Conservation (phyloP, 371 early-diverging fungal species). For the Mortierella sp. region DNA sequence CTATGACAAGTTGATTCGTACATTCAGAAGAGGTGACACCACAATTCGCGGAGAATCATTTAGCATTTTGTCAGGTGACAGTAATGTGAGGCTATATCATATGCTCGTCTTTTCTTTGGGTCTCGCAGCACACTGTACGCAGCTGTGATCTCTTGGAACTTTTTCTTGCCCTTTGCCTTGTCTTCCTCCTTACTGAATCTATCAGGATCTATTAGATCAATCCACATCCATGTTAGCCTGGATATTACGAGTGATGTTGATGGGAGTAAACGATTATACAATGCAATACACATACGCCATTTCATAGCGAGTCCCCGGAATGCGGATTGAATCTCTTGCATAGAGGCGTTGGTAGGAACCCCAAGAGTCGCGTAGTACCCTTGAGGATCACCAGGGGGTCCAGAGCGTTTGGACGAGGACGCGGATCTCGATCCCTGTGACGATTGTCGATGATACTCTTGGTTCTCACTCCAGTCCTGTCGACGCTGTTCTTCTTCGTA, state of each 20-base stretch:
- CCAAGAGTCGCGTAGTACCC: conserved; percentile 64
- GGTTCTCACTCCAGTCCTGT: conserved; percentile 62
- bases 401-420: conserved; percentile 16
- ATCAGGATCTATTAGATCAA: conserved; percentile 73
- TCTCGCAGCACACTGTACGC: conserved; percentile 71
- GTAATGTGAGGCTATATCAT: too few relatives aligned
- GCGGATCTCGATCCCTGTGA: conserved; percentile 32
- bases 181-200: conserved; percentile 62
- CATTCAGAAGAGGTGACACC: too few relatives aligned
- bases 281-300: conserved; percentile 53
- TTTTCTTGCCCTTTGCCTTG: conserved; percentile 62
- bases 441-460: conserved; percentile 43
- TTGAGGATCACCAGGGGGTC: conserved; percentile 55
- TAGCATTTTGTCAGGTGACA: too few relatives aligned
- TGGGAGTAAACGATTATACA: too few relatives aligned
- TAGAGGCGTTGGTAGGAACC: conserved; percentile 56
- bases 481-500: conserved; percentile 66
- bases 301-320: conserved; percentile 64
- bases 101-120: conserved; percentile 33
- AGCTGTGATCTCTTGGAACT: conserved; percentile 66
- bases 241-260: too few relatives aligned
- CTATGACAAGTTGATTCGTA: too few relatives aligned
- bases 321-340: conserved; percentile 68
- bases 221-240: too few relatives aligned
- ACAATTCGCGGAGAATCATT: too few relatives aligned